phyloP scores from a whole-genome alignment of 176 grass and related monocot genomes.

The Lolium rigidum region DNA sequence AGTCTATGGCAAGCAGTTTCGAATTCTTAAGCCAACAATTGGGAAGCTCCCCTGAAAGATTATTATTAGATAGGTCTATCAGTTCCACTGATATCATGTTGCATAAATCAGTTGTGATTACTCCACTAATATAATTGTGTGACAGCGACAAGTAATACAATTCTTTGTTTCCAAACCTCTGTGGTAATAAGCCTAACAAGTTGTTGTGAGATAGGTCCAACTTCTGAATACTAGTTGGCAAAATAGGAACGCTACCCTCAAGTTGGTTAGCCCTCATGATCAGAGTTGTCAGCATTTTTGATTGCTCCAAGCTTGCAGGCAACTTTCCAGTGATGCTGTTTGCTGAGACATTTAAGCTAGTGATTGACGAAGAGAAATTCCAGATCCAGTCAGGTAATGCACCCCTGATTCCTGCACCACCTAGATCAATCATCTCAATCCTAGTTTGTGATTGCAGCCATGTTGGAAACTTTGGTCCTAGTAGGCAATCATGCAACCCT shows the following conservation, averaged over 20 bases:
- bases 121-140: neutral
- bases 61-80: constrained; percentile 25
- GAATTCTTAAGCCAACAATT: neutral
- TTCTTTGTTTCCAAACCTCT: neutral
- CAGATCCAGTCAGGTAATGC: constrained; percentile 39
- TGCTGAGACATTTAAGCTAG: constrained; percentile 29
- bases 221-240: neutral
- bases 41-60: neutral
- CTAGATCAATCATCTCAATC: constrained; percentile 31
- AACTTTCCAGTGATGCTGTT: constrained; percentile 45
- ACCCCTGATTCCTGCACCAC: neutral
- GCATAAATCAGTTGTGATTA: neutral
- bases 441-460: constrained; percentile 40
- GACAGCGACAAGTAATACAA: neutral
- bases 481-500: constrained; percentile 19
- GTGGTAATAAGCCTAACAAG: constrained; percentile 31
- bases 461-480: constrained; percentile 10
- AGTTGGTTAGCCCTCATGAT: neutral
- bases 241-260: constrained; percentile 33
- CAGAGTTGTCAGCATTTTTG: neutral
- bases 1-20: neutral
- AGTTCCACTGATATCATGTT: constrained; percentile 11
- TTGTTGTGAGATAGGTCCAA: neutral
- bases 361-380: constrained; percentile 38
- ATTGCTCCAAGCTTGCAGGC: neutral